Evolutionary conservation across 1,284 basidiomycete species (phyloP), one percentile per base, ranked within the genome.

Genomic region (Singerocomus inundabilis): DNA sequence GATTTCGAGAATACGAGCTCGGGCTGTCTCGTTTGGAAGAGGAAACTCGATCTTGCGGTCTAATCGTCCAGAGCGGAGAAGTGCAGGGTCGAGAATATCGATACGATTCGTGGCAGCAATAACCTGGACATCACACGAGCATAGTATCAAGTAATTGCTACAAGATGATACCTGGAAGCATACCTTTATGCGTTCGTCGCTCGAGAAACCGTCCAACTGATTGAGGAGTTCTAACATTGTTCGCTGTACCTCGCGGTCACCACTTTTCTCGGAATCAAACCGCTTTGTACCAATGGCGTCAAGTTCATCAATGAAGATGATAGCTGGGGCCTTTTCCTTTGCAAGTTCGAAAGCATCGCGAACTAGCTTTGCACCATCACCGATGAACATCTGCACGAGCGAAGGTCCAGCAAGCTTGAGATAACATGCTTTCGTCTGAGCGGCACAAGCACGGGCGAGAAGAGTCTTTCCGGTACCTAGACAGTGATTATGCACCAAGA

Each of bases 191-290:
- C 94, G 83, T 53, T 93, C 90, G 66, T 99, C 95, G 59, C 90
- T 93, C 51, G 91, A 91, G 70, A 99, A 99, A 42, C 96, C 96
- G 63, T 99, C 96, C 53, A 99, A 75, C 72, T 99, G 96, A 72
- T 98, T 98, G 68, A 99, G 94, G 48, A 99, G 80, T 71, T 99
- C 97, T 70, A 99, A 77, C 96, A 99, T 99, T n/a, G 96, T 99
- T 63, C 96, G 77, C 72, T 99, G 97, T 16, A 99, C 96, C 70
- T 99, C 96, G 69, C 98, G 95, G 71, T 99, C 96, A 49, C 97
- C 97, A 60, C 96, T 98, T 44, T 96, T 96, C 55, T 97, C 97
- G 54, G 98, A 97, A 68, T 99, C 96, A 64, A 98, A 98, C 40
- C 96, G 84, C 43, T 97, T 96, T 36, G 96, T 98, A 62, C 97